Percentiles rank a stretch among this genome's conserved stretches.
These are phyloP conservation scores for Symbiodinium natans DNA, from an alignment of 73 alveolate genomes.

Conservation along the genomic window DNA sequence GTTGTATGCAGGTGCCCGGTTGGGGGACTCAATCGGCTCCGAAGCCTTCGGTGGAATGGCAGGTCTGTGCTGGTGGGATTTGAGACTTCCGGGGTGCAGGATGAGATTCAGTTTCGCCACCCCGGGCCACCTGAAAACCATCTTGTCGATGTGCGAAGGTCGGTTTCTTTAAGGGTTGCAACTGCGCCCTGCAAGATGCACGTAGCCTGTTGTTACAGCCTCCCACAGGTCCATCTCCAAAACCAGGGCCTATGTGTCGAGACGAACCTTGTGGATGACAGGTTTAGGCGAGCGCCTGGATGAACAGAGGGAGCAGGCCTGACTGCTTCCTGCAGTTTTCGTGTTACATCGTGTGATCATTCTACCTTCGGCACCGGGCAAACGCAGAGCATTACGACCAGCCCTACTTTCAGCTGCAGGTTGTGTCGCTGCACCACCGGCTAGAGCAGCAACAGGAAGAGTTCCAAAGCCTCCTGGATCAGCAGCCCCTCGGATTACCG, in stretches of 20 bases:
- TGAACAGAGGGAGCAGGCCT: not conserved
- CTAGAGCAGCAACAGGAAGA: conserved; percentile 70
- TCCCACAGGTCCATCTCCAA: no score
- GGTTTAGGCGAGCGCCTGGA: not conserved
- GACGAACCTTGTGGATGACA: not conserved
- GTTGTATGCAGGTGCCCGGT: not conserved
- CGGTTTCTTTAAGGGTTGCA: no score
- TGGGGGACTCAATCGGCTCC: conserved; percentile 12
- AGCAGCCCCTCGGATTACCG: conserved; percentile 55
- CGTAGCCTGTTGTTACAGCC: no score
- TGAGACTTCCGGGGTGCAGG: no score
- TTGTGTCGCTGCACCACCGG: conserved; percentile 40
- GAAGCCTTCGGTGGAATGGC: not conserved
- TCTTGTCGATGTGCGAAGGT: no score
- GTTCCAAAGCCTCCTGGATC: conserved; percentile 62
- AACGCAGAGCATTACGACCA: no score
- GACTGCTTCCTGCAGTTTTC: not conserved
- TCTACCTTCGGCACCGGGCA: no score
- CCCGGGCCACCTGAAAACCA: no score
- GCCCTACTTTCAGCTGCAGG: not conserved
- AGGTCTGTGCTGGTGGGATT: not conserved
- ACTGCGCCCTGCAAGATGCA: no score
- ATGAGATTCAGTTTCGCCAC: no score
- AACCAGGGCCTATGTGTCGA: no score
- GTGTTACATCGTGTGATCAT: no score